Base-by-base conservation (phyloP, 1,284 basidiomycete genomes). In the Ceratobasidium sp. region DNA sequence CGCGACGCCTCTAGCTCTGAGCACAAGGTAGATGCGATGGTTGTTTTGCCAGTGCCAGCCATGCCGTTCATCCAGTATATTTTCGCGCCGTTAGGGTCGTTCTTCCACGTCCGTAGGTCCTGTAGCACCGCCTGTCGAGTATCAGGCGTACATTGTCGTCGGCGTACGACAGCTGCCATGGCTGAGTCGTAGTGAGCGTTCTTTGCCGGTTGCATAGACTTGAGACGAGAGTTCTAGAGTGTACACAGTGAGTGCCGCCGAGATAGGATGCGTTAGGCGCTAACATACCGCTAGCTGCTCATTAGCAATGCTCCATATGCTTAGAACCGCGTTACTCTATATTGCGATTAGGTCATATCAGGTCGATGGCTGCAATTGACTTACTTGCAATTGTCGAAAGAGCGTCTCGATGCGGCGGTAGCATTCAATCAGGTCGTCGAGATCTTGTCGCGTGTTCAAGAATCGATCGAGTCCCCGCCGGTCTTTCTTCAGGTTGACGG, bases 31-130 rank as follows among this genome's bases (percentile, higher is more conserved):
- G 78, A 76, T 25, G 82, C 79, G 37, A 82, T 78, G 7, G 81
- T 80, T 7, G 80, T 80, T 59, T n/a, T n/a, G n/a, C n/a, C n/a
- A n/a, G n/a, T n/a, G n/a, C n/a, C n/a, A n/a, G n/a, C n/a, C n/a
- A n/a, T 83, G 4, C 84, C 84, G 29, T 77, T 78, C 46, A 85
- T 78, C 82, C 82, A 82, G 37, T 37, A 37, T 8, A 37, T 8
- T 37, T 37, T 37, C 4, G 37, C 37, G 37, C 37, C 37, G 37
- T 37, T 37, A 37, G 37, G 37, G 8, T 37, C 37, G 37, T 37
- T 8, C 37, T 37, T 37, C 37, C 37, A 37, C 37, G 37, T 8
- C 8, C 8, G 37, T 37, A 37, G 37, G 37, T 37, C 37, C 37
- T 37, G 4, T 8, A 37, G 37, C 2, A 37, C 37, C 8, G 37